These are phyloP conservation scores for Chlorella ohadii DNA, from an alignment of 139 green algal species.

Conservation along the genomic window DNA sequence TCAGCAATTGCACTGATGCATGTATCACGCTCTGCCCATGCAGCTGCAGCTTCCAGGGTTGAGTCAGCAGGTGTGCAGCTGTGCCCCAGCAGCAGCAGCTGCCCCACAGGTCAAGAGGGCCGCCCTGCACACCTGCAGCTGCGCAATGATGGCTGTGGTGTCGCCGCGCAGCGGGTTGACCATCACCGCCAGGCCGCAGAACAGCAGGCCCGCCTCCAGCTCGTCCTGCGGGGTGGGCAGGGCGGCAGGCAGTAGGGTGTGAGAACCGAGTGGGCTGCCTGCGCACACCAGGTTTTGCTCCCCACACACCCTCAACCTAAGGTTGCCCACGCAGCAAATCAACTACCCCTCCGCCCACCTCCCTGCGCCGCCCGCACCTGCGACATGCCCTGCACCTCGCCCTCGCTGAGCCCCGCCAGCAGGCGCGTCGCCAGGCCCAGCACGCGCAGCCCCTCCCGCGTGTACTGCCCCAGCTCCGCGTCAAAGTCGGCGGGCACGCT, in stretches of 20 bases:
- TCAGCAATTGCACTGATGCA: no score
- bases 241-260: background rate
- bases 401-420: constrained; percentile 55
- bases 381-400: constrained; percentile 42
- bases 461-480: constrained; percentile 58
- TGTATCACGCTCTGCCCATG: no score
- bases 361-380: background rate
- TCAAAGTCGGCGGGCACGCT: constrained; percentile 72
- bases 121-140: constrained; percentile 54
- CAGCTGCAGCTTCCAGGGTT: no score
- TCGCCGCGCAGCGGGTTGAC: constrained; percentile 89
- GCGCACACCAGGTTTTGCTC: no score
- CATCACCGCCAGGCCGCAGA: constrained; percentile 87
- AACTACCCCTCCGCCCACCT: no score
- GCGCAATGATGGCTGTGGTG: constrained; percentile 68
- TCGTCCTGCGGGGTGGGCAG: constrained; percentile 48
- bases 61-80: no score
- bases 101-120: no score
- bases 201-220: constrained; percentile 71
- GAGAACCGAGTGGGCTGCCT: no score
- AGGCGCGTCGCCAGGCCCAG: constrained; percentile 84
- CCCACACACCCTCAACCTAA: no score
- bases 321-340: no score
- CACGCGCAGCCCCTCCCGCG: constrained; percentile 79
- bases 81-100: no score